Evolutionary conservation across 768 basidiomycete genomes (phyloP).

Genomic region (Kondoa malvinella): DNA sequence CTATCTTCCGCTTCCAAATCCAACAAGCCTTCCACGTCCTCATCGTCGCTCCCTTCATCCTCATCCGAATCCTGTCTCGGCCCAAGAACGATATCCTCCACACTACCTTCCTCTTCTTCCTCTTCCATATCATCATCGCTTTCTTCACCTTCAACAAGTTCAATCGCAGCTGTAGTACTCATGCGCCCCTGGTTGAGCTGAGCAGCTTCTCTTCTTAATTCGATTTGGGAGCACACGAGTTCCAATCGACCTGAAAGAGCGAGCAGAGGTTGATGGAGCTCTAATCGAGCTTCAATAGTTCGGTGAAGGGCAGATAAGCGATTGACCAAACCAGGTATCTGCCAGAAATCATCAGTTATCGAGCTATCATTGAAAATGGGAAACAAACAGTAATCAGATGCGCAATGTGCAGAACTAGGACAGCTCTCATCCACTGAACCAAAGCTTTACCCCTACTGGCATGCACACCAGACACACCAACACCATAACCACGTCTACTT

Average conservation of each 20-base stretch:
- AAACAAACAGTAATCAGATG: slow-evolving; percentile 78
- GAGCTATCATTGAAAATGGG: neutral
- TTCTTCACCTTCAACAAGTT: slow-evolving; percentile 42
- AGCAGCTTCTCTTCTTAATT: slow-evolving; percentile 59
- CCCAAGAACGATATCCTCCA: slow-evolving; percentile 23
- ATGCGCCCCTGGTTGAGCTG: slow-evolving; percentile 33
- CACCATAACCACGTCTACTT: slow-evolving; percentile 42
- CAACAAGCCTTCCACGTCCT: slow-evolving; percentile 25
- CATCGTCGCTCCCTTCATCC: slow-evolving; percentile 23
- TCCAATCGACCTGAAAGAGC: slow-evolving; percentile 78
- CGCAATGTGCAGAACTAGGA: slow-evolving; percentile 67
- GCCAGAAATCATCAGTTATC: slow-evolving; percentile 12
- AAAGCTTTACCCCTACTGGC: slow-evolving; percentile 63
- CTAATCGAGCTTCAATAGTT: slow-evolving; percentile 58
- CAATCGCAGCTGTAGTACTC: slow-evolving; percentile 30
- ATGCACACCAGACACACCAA: slow-evolving; percentile 35
- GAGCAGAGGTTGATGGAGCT: slow-evolving; percentile 66
- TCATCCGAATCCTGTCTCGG: slow-evolving; percentile 26
- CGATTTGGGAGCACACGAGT: slow-evolving; percentile 83
- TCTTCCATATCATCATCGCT: slow-evolving; percentile 50
- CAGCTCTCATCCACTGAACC: slow-evolving; percentile 61
- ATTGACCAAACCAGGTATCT: slow-evolving; percentile 86
- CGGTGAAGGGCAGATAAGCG: slow-evolving; percentile 70
- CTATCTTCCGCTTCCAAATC: slow-evolving; percentile 41
- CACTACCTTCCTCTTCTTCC: slow-evolving; percentile 44